Evolutionary conservation across 441 rosid genomes (phyloP), one percentile per base, ranked within the genome.

Genomic region (Pelargonium fulgidum): DNA sequence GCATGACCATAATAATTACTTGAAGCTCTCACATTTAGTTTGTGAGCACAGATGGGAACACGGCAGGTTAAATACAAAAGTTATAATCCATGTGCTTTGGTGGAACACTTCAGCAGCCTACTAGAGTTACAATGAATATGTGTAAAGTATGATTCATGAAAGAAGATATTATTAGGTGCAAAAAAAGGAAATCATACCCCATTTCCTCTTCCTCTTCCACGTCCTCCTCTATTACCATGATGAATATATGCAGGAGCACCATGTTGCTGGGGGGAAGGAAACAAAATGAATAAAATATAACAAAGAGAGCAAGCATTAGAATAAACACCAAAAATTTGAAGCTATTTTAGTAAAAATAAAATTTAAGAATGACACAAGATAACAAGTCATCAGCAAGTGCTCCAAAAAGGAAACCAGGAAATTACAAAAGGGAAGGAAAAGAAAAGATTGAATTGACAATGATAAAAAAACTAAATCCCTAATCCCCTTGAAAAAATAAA

Each of bases 151-250:
- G 9, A 54, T 14, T 19, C 61, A 54, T 16, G 22, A 54, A 14
- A 71, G 47, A 10, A n/a, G 45, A 22, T 67, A 16, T 54, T 14
- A 54, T 26, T 26, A 26, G 22, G 61, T 54, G 61, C 20, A 54
- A 14, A 24, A 20, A 54, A 45, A 16, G 22, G 20, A 54, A 16
- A 9, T 16, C 61, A 54, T 62, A 67, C 71, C 62, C 41, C 64
- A 36, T 67, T 67, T 67, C 33, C 68, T 48, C 50, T 47, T 67
- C 66, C 67, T 24, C 52, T 44, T 36, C 39, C 62, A 45, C 20
- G 20, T 33, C 67, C 44, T 39, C 42, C 61, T 54, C 61, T 48
- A 19, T 6, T 62, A 45, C 42, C 48, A 4, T 26, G 56, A 14
- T 68, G 63, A 67, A 39, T n/a, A 48, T 36, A 70, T 50, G 42